Evolutionary conservation across 2,329 filamentous ascomycete species (phyloP), one percentile per base, ranked within the genome.

Genomic region (Fusarium hainanense): DNA sequence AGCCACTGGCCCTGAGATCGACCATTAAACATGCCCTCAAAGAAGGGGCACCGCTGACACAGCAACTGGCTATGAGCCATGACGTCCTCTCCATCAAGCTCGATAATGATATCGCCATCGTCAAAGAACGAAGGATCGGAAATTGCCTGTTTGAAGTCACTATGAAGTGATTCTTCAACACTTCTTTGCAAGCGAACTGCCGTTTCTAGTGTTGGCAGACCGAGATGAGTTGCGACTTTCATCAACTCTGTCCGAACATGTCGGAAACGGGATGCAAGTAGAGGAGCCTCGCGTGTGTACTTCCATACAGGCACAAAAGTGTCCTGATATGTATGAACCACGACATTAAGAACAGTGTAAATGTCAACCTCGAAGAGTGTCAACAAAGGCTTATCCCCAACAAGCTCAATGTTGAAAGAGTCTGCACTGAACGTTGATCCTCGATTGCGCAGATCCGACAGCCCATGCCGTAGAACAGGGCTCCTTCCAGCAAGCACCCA

Each of bases 31-130:
- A 99, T 85, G 2, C 92, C 92, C 68, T 95, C 85, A 70, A 99
- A 99, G 84, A 98, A 99, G 0, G 93, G 94, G 73, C 94, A 98
- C 70, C 96, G 86, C 74, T 91, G 90, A 70, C 93, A 94, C 37
- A 98, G 79, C 6, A 98, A 79, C 7, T 90, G 85, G 69, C 93
- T 95, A 75, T 99, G 96, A 2, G 92, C 90, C 16, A 84, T 82
- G 34, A 94, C 81, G 28, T 90, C 90, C n/a, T 88, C 87, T 23
- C 90, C 92, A 63, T 92, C 89, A 13, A 98, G 85, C 71, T 97
- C 90, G 20, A 98, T 82, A 8, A 95, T 77, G 9, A 93, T 86
- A 78, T 99, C 94, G 4, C 89, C 91, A 74, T 93, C 91, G 9
- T 91, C 88, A 68, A 96, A 95, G 76, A 93, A 97, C 0, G 81